Conservation (phyloP, 2,329 filamentous ascomycete genomes). For the Sarocladium strictum region DNA sequence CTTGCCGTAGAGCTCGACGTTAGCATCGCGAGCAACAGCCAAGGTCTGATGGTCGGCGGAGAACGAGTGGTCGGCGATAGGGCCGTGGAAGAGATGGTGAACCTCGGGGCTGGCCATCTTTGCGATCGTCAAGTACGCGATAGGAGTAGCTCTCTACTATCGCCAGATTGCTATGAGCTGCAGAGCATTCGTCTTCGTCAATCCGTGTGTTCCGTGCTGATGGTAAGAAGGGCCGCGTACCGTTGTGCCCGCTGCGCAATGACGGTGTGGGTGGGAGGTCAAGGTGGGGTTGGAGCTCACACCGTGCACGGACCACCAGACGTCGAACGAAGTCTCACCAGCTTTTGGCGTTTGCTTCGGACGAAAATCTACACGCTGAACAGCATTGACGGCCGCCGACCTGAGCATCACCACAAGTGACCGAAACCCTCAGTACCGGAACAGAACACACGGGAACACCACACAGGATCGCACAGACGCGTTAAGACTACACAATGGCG, state of each 20-base stretch:
- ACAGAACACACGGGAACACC: not conserved
- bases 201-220: not conserved
- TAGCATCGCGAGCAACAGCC: conserved; percentile 84
- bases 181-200: not conserved
- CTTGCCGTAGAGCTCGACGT: conserved; percentile 79
- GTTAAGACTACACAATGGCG: conserved; percentile 22
- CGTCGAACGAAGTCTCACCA: conserved; percentile 1
- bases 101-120: conserved; percentile 83
- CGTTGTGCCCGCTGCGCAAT: not conserved
- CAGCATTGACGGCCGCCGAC: not conserved
- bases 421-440: not conserved
- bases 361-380: conserved; percentile 6
- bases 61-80: conserved; percentile 97
- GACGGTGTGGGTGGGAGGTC: not conserved
- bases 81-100: conserved; percentile 93
- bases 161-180: conserved; percentile 29
- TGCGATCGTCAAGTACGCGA: conserved; percentile 26
- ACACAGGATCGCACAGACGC: not conserved
- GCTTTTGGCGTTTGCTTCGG: not conserved
- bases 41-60: conserved; percentile 83
- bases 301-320: conserved; percentile 2
- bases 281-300: conserved; percentile 6
- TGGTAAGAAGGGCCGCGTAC: conserved; percentile 4
- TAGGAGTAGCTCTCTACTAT: conserved; percentile 89
- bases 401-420: not conserved